phyloP scores from a whole-genome alignment of 1,284 basidiomycete species.

The Cerrena zonata region DNA sequence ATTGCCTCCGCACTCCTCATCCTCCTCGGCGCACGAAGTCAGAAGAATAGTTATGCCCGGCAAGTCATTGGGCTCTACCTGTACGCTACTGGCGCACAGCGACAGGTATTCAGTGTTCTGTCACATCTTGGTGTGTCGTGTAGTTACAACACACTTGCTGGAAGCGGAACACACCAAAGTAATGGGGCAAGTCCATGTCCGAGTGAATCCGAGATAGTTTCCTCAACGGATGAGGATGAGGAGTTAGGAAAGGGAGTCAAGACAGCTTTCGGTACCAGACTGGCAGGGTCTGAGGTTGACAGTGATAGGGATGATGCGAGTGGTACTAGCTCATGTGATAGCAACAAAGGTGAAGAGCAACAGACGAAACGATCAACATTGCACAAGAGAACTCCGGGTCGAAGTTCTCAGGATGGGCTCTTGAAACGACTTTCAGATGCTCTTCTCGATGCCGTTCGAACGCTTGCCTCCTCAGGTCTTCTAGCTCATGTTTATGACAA shows the following conservation, averaged over 20 bases:
- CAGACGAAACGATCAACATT: not conserved
- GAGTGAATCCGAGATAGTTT: not conserved
- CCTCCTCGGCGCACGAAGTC: not conserved
- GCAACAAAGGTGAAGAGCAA: not conserved
- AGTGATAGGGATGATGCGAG: not conserved
- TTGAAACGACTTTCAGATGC: not conserved
- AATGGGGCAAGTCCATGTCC: not conserved
- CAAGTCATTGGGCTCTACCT: not conserved
- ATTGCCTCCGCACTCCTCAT: not conserved
- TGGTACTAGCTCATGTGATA: not conserved
- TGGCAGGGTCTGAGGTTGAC: not conserved
- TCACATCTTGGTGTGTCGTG: not conserved
- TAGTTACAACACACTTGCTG: not conserved
- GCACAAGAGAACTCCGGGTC: not conserved
- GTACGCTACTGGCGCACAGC: not conserved
- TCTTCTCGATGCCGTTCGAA: not conserved
- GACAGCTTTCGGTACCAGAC: not conserved
- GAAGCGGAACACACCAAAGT: not conserved
- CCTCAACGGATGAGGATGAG: not conserved
- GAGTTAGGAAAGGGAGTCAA: not conserved
- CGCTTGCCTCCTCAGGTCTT: not conserved
- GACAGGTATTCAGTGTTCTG: too few relatives aligned
- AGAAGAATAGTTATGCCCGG: not conserved
- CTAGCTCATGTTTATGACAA: slow-evolving; percentile 22
- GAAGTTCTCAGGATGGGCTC: not conserved